A percentile compares a stretch with the other conserved stretches of the same genome.
Evolutionary conservation across 148 eudicot genomes (phyloP).

Genomic region (Suaeda aralocaspica): DNA sequence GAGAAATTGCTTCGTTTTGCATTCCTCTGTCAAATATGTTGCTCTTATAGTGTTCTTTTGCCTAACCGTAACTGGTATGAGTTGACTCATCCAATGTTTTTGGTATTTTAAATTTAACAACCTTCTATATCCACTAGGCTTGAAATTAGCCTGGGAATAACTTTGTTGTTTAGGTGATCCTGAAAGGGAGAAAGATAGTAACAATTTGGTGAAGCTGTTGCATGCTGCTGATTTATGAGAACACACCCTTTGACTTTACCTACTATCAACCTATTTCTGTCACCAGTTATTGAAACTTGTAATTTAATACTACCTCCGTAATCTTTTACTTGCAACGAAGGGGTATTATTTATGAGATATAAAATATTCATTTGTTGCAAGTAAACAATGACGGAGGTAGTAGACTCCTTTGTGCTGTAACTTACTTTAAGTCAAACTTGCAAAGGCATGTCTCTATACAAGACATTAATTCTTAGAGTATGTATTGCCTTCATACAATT

Average conservation of each 20-base stretch:
- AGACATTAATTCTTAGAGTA: background rate
- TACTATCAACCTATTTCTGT: background rate
- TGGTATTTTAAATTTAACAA: background rate
- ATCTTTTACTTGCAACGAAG: too few species aligned
- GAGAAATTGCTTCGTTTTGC: background rate
- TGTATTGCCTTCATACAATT: background rate
- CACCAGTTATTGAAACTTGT: too few species aligned
- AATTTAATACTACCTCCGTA: too few species aligned
- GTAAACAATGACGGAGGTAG: too few species aligned
- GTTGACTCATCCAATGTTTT: background rate
- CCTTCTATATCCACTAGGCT: background rate
- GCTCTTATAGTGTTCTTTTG: background rate
- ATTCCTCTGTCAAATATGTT: slow-evolving; percentile 3
- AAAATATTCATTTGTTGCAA: too few species aligned
- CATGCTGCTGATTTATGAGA: background rate
- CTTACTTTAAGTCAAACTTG: background rate
- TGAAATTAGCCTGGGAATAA: background rate
- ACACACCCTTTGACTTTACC: background rate
- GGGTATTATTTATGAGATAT: too few species aligned
- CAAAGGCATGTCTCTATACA: background rate
- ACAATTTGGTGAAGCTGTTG: too few species aligned
- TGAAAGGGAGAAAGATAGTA: background rate
- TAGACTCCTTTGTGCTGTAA: background rate
- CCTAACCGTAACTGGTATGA: background rate
- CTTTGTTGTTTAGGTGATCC: background rate